Conservation (phyloP, 2,329 filamentous ascomycete genomes). For the Cytospora chrysosperma region DNA sequence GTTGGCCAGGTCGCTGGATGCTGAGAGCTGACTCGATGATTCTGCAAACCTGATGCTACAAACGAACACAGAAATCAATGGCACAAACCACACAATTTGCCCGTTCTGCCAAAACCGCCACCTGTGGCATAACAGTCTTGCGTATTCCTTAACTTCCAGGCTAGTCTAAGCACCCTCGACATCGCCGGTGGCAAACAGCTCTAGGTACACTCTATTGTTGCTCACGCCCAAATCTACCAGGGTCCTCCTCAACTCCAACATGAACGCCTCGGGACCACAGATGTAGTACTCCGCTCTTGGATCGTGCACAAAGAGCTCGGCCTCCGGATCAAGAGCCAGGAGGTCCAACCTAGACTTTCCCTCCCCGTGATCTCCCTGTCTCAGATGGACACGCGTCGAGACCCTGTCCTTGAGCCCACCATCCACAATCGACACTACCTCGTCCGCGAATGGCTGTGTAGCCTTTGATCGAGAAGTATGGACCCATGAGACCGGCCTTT, state of each 20-base stretch:
- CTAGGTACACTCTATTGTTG: constrained; percentile 60
- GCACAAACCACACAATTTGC: too few relatives aligned
- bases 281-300: constrained; percentile 63
- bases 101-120: too few relatives aligned
- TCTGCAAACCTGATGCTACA: too few relatives aligned
- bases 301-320: constrained; percentile 56
- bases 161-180: constrained; percentile 29
- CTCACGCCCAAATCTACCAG: constrained; percentile 57
- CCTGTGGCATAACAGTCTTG: neutral
- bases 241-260: constrained; percentile 56
- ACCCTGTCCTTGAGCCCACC: constrained; percentile 44
- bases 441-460: constrained; percentile 52
- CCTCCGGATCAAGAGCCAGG: constrained; percentile 49
- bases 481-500: constrained; percentile 59
- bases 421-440: constrained; percentile 45
- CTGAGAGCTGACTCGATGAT: too few relatives aligned
- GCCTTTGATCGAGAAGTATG: constrained; percentile 55
- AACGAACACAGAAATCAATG: too few relatives aligned
- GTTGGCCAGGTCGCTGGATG: too few relatives aligned
- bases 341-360: constrained; percentile 50
- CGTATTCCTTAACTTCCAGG: neutral
- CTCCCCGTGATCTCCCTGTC: constrained; percentile 53
- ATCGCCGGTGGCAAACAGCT: constrained; percentile 64
- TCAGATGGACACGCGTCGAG: constrained; percentile 57
- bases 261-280: constrained; percentile 70